A percentile compares a stretch with the other conserved stretches of the same genome.
Evolutionary conservation across 2,329 filamentous ascomycete genomes (phyloP).

Genomic region (Aspergillus melleus): DNA sequence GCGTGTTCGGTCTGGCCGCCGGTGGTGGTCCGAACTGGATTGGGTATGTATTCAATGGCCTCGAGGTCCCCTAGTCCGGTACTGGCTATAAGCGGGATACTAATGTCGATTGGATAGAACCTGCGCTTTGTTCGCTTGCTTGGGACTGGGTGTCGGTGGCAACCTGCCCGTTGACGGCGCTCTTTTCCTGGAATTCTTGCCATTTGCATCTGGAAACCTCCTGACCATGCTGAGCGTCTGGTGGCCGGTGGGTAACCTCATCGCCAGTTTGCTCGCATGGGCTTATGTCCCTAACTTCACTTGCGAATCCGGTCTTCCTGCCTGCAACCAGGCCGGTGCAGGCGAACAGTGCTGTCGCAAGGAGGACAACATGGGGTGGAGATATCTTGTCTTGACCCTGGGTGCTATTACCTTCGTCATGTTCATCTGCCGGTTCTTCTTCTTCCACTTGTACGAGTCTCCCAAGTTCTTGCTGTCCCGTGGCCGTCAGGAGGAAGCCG

Average conservation of each 20-base stretch:
- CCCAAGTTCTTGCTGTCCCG: conserved; percentile 78
- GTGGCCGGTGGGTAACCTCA: conserved; percentile 82
- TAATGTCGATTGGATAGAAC: conserved; percentile 37
- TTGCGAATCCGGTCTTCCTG: conserved; percentile 35
- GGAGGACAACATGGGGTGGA: conserved; percentile 69
- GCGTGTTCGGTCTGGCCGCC: conserved; percentile 70
- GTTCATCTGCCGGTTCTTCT: conserved; percentile 75
- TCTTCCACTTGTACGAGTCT: conserved; percentile 81
- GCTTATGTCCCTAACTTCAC: conserved; percentile 70
- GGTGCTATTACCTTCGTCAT: conserved; percentile 72
- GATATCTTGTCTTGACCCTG: conserved; percentile 69
- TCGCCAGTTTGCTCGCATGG: conserved; percentile 68
- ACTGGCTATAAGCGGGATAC: background rate
- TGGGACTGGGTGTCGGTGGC: conserved; percentile 71
- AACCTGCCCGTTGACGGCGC: conserved; percentile 79
- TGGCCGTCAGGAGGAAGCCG: conserved; percentile 75
- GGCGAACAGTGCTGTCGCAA: conserved; percentile 43
- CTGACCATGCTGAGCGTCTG: conserved; percentile 79
- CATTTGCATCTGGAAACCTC: conserved; percentile 69
- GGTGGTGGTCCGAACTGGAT: conserved; percentile 70
- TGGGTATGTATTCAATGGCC: conserved; percentile 29
- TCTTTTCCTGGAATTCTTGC: conserved; percentile 80
- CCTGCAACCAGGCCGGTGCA: conserved; percentile 31
- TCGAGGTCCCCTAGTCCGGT: conserved; percentile 7
- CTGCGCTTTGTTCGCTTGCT: conserved; percentile 60